A percentile compares a stretch with the other conserved stretches of the same genome.
Evolutionary conservation across 805 yeast genomes (phyloP).

Genomic region (Ogataea wickerhamii): DNA sequence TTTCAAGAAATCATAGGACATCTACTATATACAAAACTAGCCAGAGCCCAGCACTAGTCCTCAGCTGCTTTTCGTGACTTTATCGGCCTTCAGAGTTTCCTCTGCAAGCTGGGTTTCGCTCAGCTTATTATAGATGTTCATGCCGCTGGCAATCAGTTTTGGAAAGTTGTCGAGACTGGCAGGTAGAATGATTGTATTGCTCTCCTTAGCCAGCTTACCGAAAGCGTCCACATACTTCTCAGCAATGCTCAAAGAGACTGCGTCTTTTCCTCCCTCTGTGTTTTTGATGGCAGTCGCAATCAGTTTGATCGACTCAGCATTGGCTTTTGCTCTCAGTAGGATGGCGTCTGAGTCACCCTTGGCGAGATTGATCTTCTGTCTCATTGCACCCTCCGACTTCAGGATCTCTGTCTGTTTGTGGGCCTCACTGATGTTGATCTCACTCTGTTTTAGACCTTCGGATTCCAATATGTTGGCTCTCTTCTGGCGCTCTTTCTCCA

Average conservation of each 20-base stretch:
- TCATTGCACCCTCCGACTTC: slow-evolving; percentile 69
- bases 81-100: slow-evolving; percentile 13
- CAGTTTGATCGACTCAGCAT: slow-evolving; percentile 63
- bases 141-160: slow-evolving; percentile 69
- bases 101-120: slow-evolving; percentile 35
- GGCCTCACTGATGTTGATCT: slow-evolving; percentile 82
- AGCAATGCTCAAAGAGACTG: slow-evolving; percentile 76
- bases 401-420: slow-evolving; percentile 65
- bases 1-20: slow-evolving; percentile 39
- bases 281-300: slow-evolving; percentile 65
- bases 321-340: slow-evolving; percentile 61
- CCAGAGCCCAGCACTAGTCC: neutral
- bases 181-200: slow-evolving; percentile 75
- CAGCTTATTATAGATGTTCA: slow-evolving; percentile 58
- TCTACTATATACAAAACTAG: slow-evolving; percentile 6
- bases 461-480: slow-evolving; percentile 84
- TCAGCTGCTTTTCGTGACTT: neutral
- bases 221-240: slow-evolving; percentile 81
- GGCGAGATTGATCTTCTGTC: slow-evolving; percentile 64
- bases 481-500: slow-evolving; percentile 80
- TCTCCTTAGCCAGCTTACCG: slow-evolving; percentile 76
- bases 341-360: slow-evolving; percentile 72
- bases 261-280: slow-evolving; percentile 70
- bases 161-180: slow-evolving; percentile 73
- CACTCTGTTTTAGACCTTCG: slow-evolving; percentile 77